phyloP scores from a whole-genome alignment of 2,329 filamentous ascomycete genomes.

The Leptosphaerulina australis region DNA sequence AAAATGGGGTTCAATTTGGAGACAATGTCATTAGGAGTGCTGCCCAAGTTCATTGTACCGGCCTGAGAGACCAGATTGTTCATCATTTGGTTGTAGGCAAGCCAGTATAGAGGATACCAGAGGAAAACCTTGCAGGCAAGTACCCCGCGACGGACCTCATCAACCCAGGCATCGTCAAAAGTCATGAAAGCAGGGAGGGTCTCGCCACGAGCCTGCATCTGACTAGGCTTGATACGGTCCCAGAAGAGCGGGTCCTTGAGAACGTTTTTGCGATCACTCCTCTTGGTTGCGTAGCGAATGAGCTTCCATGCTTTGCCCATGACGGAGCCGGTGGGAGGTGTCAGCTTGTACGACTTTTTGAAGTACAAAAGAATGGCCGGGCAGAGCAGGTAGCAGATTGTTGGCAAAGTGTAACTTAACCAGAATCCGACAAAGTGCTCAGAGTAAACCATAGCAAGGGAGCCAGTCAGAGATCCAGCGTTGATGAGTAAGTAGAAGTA shows the following conservation, averaged over 20 bases:
- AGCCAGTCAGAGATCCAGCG: constrained; percentile 48
- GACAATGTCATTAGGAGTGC: constrained; percentile 78
- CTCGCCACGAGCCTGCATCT: constrained; percentile 42
- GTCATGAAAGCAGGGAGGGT: constrained; percentile 73
- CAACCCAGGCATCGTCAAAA: constrained; percentile 80
- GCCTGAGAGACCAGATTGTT: constrained; percentile 73
- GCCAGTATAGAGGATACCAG: constrained; percentile 63
- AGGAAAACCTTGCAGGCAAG: constrained; percentile 52
- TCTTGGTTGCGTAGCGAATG: constrained; percentile 55
- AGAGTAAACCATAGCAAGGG: constrained; percentile 48
- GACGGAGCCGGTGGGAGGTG: constrained; percentile 73
- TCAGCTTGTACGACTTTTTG: constrained; percentile 69
- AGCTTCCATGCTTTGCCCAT: constrained; percentile 69
- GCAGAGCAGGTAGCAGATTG: constrained; percentile 65
- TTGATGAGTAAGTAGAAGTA: constrained; percentile 46
- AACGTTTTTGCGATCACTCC: constrained; percentile 28
- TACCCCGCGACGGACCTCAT: constrained; percentile 71
- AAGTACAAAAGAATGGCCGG: constrained; percentile 63
- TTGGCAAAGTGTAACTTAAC: constrained; percentile 72
- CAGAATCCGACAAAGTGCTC: constrained; percentile 68
- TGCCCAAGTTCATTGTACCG: constrained; percentile 68
- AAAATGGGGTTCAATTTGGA: constrained; percentile 78
- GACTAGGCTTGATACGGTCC: constrained; percentile 67
- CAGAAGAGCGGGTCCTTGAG: constrained; percentile 56
- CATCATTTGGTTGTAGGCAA: constrained; percentile 57